These are phyloP conservation scores for Colletotrichum musicola DNA, from an alignment of 2,329 filamentous ascomycete genomes.

Conservation along the genomic window DNA sequence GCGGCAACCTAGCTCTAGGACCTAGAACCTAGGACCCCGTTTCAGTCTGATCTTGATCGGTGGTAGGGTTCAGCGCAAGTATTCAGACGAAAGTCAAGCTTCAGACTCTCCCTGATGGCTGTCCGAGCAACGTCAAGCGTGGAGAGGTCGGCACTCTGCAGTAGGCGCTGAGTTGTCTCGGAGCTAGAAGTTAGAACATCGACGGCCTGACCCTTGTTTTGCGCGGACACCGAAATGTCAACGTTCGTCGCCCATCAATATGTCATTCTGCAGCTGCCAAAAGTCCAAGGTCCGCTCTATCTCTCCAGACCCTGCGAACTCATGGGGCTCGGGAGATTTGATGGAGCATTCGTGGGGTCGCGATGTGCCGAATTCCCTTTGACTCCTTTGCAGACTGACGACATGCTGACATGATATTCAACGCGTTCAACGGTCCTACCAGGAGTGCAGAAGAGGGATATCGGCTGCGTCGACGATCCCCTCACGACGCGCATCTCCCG, in stretches of 20 bases:
- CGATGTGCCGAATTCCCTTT: not conserved
- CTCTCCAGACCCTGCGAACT: not conserved
- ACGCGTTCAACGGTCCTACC: not conserved
- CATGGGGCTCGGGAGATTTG: not conserved
- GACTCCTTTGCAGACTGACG: not conserved
- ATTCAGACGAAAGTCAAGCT: not conserved
- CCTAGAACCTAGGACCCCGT: not conserved
- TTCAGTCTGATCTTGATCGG: slow-evolving; percentile 20
- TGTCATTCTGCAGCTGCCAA: slow-evolving; percentile 8
- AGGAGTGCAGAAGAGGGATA: not conserved
- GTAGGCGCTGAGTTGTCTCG: slow-evolving; percentile 24
- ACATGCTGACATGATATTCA: slow-evolving; percentile 10
- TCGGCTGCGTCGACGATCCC: not conserved
- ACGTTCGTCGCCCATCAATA: not conserved
- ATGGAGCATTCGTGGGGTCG: slow-evolving; percentile 5
- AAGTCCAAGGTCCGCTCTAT: too few species aligned
- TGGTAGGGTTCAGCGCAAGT: slow-evolving; percentile 2
- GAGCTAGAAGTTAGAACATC: not conserved
- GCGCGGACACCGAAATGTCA: not conserved
- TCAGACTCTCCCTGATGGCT: not conserved
- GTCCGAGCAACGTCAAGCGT: not conserved
- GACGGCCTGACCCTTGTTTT: not conserved
- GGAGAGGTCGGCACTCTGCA: not conserved
- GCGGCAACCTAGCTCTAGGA: not conserved
- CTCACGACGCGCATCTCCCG: slow-evolving; percentile 9